phyloP scores from a whole-genome alignment of 768 basidiomycete species.

The Gymnopilus junonius region DNA sequence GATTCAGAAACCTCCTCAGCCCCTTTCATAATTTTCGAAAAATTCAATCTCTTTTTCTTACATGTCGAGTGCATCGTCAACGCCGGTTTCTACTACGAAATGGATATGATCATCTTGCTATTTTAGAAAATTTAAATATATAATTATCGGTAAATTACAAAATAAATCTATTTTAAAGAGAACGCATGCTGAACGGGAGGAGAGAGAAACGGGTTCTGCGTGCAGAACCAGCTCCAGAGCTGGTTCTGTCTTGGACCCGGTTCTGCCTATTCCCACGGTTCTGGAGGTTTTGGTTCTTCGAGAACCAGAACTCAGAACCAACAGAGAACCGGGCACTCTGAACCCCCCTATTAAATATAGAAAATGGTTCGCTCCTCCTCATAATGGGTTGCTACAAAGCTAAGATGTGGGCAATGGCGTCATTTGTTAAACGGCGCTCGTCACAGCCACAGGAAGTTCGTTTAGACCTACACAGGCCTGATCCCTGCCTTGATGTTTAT shows the following conservation, averaged over 20 bases:
- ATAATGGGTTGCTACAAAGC: background rate
- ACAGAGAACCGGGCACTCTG: too few species aligned
- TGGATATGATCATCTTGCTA: too few species aligned
- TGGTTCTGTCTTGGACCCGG: background rate
- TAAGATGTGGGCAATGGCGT: background rate
- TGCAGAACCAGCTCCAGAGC: background rate
- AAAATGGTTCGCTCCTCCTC: constrained; percentile 2
- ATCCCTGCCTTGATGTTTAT: background rate
- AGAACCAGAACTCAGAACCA: too few species aligned
- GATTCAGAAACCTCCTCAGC: too few species aligned
- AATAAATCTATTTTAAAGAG: too few species aligned
- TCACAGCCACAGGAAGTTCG: background rate
- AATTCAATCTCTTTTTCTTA: too few species aligned
- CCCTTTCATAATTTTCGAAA: too few species aligned
- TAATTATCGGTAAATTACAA: too few species aligned
- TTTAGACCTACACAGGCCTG: background rate
- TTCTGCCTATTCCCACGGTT: background rate
- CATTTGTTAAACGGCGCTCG: background rate
- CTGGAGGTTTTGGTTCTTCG: too few species aligned
- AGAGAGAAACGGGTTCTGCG: background rate
- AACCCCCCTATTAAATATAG: background rate
- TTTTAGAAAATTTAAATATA: too few species aligned
- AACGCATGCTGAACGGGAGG: background rate
- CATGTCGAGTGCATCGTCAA: too few species aligned
- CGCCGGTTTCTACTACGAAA: too few species aligned